Percentiles rank a stretch among this genome's conserved stretches.
Evolutionary conservation across 371 early-diverging fungal species (phyloP).

Genomic region (Chytridiales sp.): DNA sequence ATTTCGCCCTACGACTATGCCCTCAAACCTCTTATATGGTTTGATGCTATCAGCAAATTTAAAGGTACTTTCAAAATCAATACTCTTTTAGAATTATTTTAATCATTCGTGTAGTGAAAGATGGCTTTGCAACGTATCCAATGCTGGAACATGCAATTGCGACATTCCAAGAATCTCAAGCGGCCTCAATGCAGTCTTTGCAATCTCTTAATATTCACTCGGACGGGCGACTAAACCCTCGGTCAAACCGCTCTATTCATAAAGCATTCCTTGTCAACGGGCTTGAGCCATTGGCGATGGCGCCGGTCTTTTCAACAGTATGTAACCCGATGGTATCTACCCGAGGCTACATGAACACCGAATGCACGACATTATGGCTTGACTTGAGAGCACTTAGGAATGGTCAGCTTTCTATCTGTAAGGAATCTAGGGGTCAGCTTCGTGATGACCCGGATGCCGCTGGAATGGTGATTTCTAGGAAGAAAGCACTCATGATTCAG

Average conservation of each 20-base stretch:
- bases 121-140: constrained; percentile 67
- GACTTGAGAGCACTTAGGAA: constrained; percentile 65
- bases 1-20: constrained; percentile 57
- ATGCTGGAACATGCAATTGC: constrained; percentile 77
- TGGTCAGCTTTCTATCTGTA: constrained; percentile 62
- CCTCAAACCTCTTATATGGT: constrained; percentile 58
- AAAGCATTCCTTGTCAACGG: constrained; percentile 60
- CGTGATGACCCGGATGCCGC: constrained; percentile 33
- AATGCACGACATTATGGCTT: constrained; percentile 63
- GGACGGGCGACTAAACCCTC: constrained; percentile 65
- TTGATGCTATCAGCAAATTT: constrained; percentile 63
- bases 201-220: constrained; percentile 70
- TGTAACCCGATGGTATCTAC: constrained; percentile 79
- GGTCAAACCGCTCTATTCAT: constrained; percentile 39
- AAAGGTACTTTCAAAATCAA: too few species aligned
- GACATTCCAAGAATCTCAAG: constrained; percentile 43
- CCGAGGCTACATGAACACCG: constrained; percentile 73
- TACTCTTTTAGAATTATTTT: constrained; percentile 6
- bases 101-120: constrained; percentile 53
- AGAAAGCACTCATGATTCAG: constrained; percentile 55
- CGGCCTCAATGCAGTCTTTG: constrained; percentile 58
- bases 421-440: constrained; percentile 53
- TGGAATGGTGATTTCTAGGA: too few species aligned
- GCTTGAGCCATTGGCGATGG: constrained; percentile 66
- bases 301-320: constrained; percentile 69